Conservation (phyloP, 192 early-diverging fungal species). For the Thoreauomyces humboldtii region DNA sequence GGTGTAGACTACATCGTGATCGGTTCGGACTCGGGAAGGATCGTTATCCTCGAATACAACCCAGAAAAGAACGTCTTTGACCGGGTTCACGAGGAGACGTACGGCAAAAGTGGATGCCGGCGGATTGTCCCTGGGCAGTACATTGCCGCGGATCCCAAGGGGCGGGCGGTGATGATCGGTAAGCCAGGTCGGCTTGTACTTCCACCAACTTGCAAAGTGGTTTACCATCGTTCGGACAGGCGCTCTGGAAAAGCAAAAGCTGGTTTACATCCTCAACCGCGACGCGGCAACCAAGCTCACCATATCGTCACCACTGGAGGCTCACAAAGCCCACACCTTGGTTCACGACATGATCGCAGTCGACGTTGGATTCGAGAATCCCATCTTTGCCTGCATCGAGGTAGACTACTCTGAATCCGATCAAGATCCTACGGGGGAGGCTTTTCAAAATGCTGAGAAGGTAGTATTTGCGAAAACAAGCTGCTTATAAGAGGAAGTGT, state of each 20-base stretch:
- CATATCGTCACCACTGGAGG: constrained; percentile 95
- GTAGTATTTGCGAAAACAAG: constrained; percentile 33
- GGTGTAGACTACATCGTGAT: constrained; percentile 83
- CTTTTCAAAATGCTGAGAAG: constrained; percentile 70
- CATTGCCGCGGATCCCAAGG: constrained; percentile 92
- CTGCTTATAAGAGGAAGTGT: constrained; percentile 9
- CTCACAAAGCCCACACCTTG: constrained; percentile 76
- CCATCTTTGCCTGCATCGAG: constrained; percentile 94
- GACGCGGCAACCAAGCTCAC: constrained; percentile 78
- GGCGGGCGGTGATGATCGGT: constrained; percentile 92
- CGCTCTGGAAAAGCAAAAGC: constrained; percentile 89
- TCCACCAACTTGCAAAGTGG: not conserved
- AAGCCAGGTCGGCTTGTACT: constrained; percentile 9
- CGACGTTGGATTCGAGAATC: constrained; percentile 99
- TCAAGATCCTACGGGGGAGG: constrained; percentile 69
- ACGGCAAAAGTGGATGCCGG: constrained; percentile 87
- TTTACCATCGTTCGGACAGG: constrained; percentile 38
- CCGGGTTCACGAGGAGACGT: constrained; percentile 88
- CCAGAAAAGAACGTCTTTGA: constrained; percentile 67
- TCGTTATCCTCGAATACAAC: constrained; percentile 89
- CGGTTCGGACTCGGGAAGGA: constrained; percentile 85
- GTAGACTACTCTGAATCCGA: constrained; percentile 80
- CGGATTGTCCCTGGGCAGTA: constrained; percentile 93
- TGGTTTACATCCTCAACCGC: constrained; percentile 96
- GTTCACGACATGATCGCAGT: constrained; percentile 80